Evolutionary conservation across 805 yeast genomes (phyloP).

Genomic region (Yarrowia sp.): DNA sequence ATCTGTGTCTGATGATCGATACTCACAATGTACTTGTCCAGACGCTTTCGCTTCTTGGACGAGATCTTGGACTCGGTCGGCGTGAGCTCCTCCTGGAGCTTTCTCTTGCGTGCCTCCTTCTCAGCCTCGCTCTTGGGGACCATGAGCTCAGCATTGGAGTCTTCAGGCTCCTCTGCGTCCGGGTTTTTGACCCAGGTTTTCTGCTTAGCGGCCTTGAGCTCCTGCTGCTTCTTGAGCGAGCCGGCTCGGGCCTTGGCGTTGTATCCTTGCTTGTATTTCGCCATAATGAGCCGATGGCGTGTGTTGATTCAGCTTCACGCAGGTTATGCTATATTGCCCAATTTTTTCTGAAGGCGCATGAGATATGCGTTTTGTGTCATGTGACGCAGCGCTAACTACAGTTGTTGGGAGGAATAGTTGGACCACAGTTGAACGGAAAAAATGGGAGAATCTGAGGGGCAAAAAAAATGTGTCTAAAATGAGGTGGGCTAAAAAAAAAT

Average conservation of each 20-base stretch:
- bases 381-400: background rate
- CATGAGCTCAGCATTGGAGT: slow-evolving; percentile 60
- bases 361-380: background rate
- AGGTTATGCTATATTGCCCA: slow-evolving; percentile 1
- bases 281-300: slow-evolving; percentile 49
- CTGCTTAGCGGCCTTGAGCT: slow-evolving; percentile 51
- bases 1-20: no score
- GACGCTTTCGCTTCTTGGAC: slow-evolving; percentile 65
- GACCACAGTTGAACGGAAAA: no score
- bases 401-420: background rate
- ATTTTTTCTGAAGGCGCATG: background rate
- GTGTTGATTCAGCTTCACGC: background rate
- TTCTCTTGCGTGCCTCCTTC: slow-evolving; percentile 60
- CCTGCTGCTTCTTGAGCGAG: slow-evolving; percentile 74
- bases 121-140: slow-evolving; percentile 66
- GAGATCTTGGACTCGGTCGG: slow-evolving; percentile 67
- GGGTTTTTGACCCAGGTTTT: slow-evolving; percentile 22
- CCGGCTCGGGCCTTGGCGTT: slow-evolving; percentile 86
- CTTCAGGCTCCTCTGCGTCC: slow-evolving; percentile 22
- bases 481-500: no score
- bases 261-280: slow-evolving; percentile 73
- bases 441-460: background rate
- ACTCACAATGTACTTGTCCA: slow-evolving; percentile 73
- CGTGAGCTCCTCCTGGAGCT: slow-evolving; percentile 55
- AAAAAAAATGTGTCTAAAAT: background rate